A percentile compares a stretch with the other conserved stretches of the same genome.
phyloP scores from a whole-genome alignment of 202 grass and related monocot genomes.

The Alloteropsis angusta region DNA sequence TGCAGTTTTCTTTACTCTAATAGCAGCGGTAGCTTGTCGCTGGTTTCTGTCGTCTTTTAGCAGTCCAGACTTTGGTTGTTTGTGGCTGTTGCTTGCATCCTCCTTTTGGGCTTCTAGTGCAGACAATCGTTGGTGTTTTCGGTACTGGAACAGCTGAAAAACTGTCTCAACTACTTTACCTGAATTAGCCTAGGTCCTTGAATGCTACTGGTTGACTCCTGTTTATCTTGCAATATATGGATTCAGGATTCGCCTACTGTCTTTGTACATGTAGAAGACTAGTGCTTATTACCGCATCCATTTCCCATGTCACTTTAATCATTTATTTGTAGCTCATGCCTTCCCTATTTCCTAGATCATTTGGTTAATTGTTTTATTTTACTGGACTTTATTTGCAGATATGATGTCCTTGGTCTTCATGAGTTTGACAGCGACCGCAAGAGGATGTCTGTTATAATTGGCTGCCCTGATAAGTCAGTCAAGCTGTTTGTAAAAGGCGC shows the following conservation, averaged over 20 bases:
- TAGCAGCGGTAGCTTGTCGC: background rate
- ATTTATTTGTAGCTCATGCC: background rate
- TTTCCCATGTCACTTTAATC: background rate
- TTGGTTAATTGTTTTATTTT: background rate
- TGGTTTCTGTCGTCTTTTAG: conserved; percentile 6
- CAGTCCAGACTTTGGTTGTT: conserved; percentile 13
- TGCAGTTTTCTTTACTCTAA: background rate
- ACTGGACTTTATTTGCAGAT: conserved; percentile 43
- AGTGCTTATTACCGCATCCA: background rate
- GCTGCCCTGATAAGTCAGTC: conserved; percentile 75
- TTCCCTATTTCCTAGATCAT: background rate
- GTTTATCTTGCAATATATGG: background rate
- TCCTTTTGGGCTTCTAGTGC: background rate
- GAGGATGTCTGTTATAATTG: conserved; percentile 94
- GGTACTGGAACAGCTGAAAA: conserved; percentile 1
- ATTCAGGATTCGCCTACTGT: background rate
- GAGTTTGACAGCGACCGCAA: conserved; percentile 94
- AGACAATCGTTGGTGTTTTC: background rate
- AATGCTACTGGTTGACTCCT: background rate
- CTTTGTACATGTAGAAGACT: background rate
- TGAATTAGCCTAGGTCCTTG: background rate
- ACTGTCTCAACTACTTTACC: conserved; percentile 8
- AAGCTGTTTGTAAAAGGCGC: conserved; percentile 96
- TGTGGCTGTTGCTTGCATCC: conserved; percentile 14
- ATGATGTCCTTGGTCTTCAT: conserved; percentile 85